These are phyloP conservation scores for Comarum palustre DNA, from an alignment of 306 rosid genomes.

Conservation along the genomic window DNA sequence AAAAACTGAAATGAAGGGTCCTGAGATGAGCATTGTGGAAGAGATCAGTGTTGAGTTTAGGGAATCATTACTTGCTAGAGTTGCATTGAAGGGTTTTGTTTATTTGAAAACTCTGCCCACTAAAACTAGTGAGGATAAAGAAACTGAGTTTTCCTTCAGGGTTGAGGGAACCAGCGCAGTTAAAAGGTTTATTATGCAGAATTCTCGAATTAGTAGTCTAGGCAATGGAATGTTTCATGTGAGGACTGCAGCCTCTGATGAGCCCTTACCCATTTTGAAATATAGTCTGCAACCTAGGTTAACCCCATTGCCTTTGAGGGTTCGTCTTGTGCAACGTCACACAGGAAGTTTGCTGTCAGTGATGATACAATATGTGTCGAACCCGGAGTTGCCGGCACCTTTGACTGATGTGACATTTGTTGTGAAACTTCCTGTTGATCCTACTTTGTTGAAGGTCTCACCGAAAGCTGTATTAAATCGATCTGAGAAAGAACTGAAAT, in stretches of 20 bases:
- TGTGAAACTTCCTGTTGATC: conserved; percentile 79
- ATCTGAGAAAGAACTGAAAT: conserved; percentile 73
- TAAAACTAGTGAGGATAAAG: conserved; percentile 66
- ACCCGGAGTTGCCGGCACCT: conserved; percentile 73
- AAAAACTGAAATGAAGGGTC: conserved; percentile 78
- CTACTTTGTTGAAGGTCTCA: conserved; percentile 77
- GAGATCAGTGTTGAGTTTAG: conserved; percentile 86
- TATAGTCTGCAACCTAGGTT: conserved; percentile 73
- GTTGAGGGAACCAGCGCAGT: conserved; percentile 69
- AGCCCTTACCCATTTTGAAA: conserved; percentile 79
- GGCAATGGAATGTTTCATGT: conserved; percentile 88
- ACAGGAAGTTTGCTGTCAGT: conserved; percentile 81
- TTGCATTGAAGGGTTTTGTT: conserved; percentile 75
- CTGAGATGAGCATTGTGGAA: conserved; percentile 77
- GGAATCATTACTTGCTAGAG: conserved; percentile 82
- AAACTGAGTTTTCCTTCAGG: conserved; percentile 87
- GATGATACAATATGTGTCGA: conserved; percentile 80
- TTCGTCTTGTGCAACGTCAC: conserved; percentile 78
- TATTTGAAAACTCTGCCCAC: conserved; percentile 81
- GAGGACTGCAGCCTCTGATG: conserved; percentile 64
- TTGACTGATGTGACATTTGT: conserved; percentile 70
- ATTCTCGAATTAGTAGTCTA: conserved; percentile 71
- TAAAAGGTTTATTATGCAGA: conserved; percentile 79
- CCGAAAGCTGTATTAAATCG: conserved; percentile 91
- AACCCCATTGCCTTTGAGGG: conserved; percentile 88